Conservation (phyloP, 2,329 filamentous ascomycete genomes). For the Chrysoporthe cubensis region DNA sequence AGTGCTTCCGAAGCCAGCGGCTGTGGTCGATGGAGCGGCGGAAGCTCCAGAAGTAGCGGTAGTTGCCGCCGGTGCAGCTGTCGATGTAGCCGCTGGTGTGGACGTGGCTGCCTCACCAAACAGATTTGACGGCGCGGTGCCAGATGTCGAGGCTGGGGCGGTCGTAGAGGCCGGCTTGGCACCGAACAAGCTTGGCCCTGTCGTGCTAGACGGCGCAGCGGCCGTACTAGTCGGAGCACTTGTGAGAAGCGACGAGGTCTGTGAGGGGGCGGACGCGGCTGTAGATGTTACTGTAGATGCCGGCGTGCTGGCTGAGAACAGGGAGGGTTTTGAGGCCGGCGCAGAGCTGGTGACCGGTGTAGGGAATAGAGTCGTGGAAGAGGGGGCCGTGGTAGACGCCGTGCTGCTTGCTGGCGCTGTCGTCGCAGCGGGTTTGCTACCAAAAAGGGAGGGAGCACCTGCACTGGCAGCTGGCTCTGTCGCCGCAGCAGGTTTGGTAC, state of each 20-base stretch:
- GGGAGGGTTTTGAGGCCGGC: constrained; percentile 32
- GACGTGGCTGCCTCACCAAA: constrained; percentile 37
- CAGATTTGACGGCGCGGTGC: constrained; percentile 9
- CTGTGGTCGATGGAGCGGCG: constrained; percentile 29
- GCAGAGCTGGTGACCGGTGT: constrained; percentile 23
- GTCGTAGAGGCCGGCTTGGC: constrained; percentile 20
- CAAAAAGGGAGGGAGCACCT: constrained; percentile 41
- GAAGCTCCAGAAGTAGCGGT: constrained; percentile 29
- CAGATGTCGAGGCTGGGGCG: constrained; percentile 28
- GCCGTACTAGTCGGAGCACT: constrained; percentile 22
- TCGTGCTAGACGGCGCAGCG: constrained; percentile 35
- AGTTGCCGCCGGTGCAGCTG: constrained; percentile 28
- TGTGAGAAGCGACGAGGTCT: neutral
- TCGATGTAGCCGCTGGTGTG: constrained; percentile 30
- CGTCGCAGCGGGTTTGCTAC: constrained; percentile 44
- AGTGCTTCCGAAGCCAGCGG: constrained; percentile 5
- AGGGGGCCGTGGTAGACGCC: constrained; percentile 27
- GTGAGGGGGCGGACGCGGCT: too few species aligned
- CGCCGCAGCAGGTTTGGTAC: constrained; percentile 44
- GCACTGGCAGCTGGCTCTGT: constrained; percentile 36
- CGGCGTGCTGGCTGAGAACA: constrained; percentile 36
- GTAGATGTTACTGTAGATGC: constrained; percentile 31
- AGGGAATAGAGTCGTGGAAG: constrained; percentile 27
- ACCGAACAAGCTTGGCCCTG: constrained; percentile 33
- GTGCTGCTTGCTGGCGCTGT: constrained; percentile 36